Base-by-base conservation (phyloP, 2,329 filamentous ascomycete species). In the Hymenoscyphus scutula region DNA sequence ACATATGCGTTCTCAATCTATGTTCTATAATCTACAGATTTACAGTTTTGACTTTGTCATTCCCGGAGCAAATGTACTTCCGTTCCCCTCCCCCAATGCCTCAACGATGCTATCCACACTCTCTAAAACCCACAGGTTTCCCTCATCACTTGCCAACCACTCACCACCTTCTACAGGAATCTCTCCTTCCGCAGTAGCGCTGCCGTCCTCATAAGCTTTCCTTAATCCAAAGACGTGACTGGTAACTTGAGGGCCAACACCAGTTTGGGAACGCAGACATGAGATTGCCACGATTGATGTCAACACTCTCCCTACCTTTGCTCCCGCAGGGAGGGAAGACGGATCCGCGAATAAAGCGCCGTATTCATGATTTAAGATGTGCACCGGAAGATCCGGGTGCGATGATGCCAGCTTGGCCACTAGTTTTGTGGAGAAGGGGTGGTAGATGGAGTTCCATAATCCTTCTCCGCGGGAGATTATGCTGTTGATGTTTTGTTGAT, bases 161-260 rank as follows among this genome's bases (percentile, higher is more conserved):
- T 78, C 76, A 1, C 80, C 82, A 1, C 80, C 84, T 62, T 82
- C 76, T 29, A 81, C 77, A 7, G 72, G 74, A 34, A 78, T 77
- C 56, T 79, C 78, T 61, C 82, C 81, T 58, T 76, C 74, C 41
- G 76, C 81, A 74, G 67, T 64, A n/a, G 75, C 82, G 23, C 78
- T 79, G 1, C 88, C 89, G 74, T 92, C 87, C 66, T 89, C 85
- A 58, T 89, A 81, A 0, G 86, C 89, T 78, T 95, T 95, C 63
- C 89, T 77, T 76, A 96, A 73, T 0, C 91, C 91, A 77, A 92
- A 94, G 0, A 95, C 81, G 76, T 96, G 91, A 68, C 88, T 91
- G 19, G 89, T 77, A 13, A 96, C 90, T 79, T 95, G 91, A 1
- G 91, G 91, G 0, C 87, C 91, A 0, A 95, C 91, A 0, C 91